phyloP scores from a whole-genome alignment of 1,284 basidiomycete genomes.

The Erythrobasidium hasegawianum region DNA sequence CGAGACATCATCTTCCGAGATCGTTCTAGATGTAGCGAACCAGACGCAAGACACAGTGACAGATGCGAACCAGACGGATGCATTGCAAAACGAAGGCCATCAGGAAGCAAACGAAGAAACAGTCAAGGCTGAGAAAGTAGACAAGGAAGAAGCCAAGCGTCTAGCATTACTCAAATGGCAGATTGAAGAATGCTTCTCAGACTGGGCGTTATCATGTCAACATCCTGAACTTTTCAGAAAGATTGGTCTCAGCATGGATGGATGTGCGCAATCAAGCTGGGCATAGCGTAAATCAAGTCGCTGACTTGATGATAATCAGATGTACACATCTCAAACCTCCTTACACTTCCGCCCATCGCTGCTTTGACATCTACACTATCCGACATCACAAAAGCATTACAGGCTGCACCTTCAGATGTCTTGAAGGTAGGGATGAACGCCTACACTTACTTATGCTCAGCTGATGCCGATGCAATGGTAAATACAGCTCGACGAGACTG shows the following conservation, averaged over 20 bases:
- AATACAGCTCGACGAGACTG: constrained; percentile 38
- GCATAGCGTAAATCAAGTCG: background rate
- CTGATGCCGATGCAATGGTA: background rate
- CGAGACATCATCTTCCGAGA: too few relatives aligned
- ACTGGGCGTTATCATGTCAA: constrained; percentile 24
- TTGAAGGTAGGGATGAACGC: constrained; percentile 31
- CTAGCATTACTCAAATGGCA: background rate
- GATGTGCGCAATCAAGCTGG: background rate
- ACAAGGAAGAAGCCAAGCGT: constrained; percentile 3
- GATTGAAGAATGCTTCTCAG: constrained; percentile 25
- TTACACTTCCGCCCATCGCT: constrained; percentile 28
- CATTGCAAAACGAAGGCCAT: background rate
- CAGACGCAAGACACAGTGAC: too few relatives aligned
- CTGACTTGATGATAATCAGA: constrained; percentile 17
- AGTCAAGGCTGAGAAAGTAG: background rate
- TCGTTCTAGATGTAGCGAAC: too few relatives aligned
- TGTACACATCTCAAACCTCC: constrained; percentile 38
- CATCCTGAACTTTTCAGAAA: constrained; percentile 22
- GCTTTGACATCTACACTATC: constrained; percentile 31
- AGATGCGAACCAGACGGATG: too few relatives aligned
- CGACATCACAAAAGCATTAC: constrained; percentile 39
- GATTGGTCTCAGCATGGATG: constrained; percentile 1
- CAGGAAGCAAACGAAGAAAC: background rate
- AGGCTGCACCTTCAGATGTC: constrained; percentile 11
- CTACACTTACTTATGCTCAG: fast-evolving